Base-by-base conservation (phyloP, 2,329 filamentous ascomycete genomes). In the Aureobasidium sp. region DNA sequence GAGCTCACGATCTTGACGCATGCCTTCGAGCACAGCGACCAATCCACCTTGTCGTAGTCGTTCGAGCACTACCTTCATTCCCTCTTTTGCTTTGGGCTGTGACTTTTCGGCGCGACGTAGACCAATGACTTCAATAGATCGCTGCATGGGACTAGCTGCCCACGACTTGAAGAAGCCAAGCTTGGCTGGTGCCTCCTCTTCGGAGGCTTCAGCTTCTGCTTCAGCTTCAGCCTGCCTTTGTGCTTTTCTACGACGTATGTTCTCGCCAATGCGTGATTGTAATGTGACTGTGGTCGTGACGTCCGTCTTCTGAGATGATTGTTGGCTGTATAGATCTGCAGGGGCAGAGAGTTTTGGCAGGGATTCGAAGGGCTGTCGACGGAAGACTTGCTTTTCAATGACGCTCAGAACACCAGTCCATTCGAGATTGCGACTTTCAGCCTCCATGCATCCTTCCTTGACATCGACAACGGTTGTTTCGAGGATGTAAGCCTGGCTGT, bases 51-150 rank as follows among this genome's bases (percentile, higher is more conserved):
- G 78, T 59, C 87, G 78, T 70, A 90, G 73, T 51, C 89, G 80
- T 73, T 91, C 88, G 27, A 94, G 79, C 9, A 94, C 89, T 41
- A 92, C 84, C 61, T 84, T 85, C 90, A 94, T 93, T 53, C 90
- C 90, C 72, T 92, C 88, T 54, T 88, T 85, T 67, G 88, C 90
- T 77, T 92, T 92, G 57, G 87, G 85, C 68, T 93, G 81, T 71
- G 90, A 88, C 68, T 88, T 87, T 66, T 87, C 83, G 5, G 90
- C 91, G 71, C 90, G 88, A 69, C 85, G 87, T 42, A 89, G 85
- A 11, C 88, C 89, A 64, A 93, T 86, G 59, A 83, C 82, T 76
- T 94, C 90, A 68, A 94, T 92, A 69, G 86, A 90, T 66, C 87
- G 80, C 72, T 92, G 88, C 49, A 93, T 83, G n/a, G 87, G 82